These are phyloP conservation scores for Colletotrichum tamarilloi DNA, from an alignment of 2,329 filamentous ascomycete species.

Conservation along the genomic window DNA sequence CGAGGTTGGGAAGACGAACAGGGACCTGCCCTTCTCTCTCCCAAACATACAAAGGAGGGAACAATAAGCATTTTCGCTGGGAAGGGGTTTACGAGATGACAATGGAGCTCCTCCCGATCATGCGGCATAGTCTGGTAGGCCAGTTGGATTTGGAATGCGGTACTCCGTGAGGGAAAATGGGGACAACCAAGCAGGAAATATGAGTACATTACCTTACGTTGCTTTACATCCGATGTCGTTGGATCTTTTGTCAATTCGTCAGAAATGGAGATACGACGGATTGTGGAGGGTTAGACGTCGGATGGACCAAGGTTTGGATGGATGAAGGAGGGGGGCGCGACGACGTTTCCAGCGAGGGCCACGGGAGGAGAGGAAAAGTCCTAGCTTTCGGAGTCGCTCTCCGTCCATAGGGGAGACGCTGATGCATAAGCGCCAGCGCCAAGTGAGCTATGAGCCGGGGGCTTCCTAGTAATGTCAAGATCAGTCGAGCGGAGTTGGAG, in stretches of 20 bases:
- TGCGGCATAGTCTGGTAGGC: background rate
- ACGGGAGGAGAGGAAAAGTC: background rate
- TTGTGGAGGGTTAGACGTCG: slow-evolving; percentile 1
- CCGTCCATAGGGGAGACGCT: slow-evolving; percentile 14
- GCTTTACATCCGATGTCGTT: slow-evolving; percentile 19
- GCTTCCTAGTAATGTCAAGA: slow-evolving; percentile 32
- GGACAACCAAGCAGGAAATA: background rate
- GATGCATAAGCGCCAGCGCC: slow-evolving; percentile 27
- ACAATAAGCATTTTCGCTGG: slow-evolving; percentile 21
- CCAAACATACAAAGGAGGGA: slow-evolving; percentile 11
- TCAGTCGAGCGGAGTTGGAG: slow-evolving; percentile 27
- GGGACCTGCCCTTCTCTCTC: background rate
- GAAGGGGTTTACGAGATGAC: slow-evolving; percentile 28
- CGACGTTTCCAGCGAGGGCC: slow-evolving; percentile 5
- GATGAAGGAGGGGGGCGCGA: background rate
- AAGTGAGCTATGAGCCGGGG: slow-evolving; percentile 15
- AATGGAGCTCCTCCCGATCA: background rate
- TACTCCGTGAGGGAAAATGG: background rate
- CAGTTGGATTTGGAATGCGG: background rate
- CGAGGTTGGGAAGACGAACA: background rate
- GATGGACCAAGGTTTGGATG: background rate
- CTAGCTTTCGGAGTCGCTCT: slow-evolving; percentile 29
- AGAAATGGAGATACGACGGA: slow-evolving; percentile 28
- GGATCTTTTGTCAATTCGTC: slow-evolving; percentile 24
- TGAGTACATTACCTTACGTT: background rate